Percentiles rank a stretch among this genome's conserved stretches.
phyloP scores from a whole-genome alignment of 2,329 filamentous ascomycete species.

The Ceratocystis cubensis region DNA sequence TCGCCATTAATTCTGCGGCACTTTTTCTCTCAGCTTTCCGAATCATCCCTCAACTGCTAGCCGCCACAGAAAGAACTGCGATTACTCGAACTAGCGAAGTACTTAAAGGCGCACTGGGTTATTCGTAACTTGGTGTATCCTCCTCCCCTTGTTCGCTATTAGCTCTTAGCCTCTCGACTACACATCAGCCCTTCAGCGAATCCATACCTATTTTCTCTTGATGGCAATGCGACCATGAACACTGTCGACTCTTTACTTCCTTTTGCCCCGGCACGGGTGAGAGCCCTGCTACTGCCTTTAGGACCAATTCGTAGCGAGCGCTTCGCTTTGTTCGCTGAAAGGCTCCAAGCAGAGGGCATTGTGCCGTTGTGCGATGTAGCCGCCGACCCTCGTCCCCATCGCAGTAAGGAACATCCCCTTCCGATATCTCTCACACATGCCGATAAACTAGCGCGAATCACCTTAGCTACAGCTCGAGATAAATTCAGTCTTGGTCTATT shows the following conservation, averaged over 20 bases:
- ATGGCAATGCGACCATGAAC: slow-evolving; percentile 54
- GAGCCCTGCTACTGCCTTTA: slow-evolving; percentile 73
- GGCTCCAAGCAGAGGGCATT: slow-evolving; percentile 66
- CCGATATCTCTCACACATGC: neutral
- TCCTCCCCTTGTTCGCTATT: neutral
- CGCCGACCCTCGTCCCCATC: slow-evolving; percentile 69
- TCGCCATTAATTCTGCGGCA: neutral
- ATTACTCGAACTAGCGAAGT: neutral
- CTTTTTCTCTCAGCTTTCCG: neutral
- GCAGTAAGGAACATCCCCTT: slow-evolving; percentile 47
- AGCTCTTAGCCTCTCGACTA: neutral
- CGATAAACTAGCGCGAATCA: neutral
- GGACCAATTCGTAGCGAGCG: slow-evolving; percentile 72
- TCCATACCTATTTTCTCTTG: neutral
- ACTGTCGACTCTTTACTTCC: slow-evolving; percentile 72
- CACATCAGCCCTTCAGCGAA: neutral
- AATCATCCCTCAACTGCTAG: neutral
- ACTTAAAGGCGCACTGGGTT: neutral
- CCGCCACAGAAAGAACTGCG: neutral
- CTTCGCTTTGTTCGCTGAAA: slow-evolving; percentile 65
- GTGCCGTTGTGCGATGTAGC: slow-evolving; percentile 77
- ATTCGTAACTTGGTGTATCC: too few relatives aligned
- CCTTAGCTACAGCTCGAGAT: neutral
- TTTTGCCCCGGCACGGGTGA: slow-evolving; percentile 80
- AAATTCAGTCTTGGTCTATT: neutral